Evolutionary conservation across 192 early-diverging fungal genomes (phyloP), one percentile per base, ranked within the genome.

Genomic region (Backusella sp.): DNA sequence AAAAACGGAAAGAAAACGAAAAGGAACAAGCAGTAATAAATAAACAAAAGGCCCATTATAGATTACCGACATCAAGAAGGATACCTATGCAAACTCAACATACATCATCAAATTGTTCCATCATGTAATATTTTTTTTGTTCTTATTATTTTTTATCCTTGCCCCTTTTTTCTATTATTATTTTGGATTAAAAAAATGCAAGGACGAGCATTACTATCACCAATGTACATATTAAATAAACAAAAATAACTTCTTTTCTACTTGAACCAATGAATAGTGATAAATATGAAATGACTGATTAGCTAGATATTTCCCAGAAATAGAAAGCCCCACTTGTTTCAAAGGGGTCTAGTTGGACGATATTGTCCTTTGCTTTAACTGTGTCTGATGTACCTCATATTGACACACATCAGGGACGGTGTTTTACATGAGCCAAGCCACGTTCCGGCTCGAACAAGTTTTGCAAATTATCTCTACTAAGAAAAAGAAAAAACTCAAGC

Each of bases 1-100:
- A 90, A 76, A 93, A 91, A 70, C 86, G 89, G 52, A 81, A 83
- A 52, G 93, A 92, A 1, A 90, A 85, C 14, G 86, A 87, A 67
- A 81, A 79, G 21, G 91, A 94, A 71, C 86, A 89, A 14, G 89
- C 89, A 1, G 4, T 15, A 36, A 56, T 52, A n/a, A n/a, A 72
- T 69, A 69, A 69, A 37, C 36, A 69, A 41, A 41, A 12, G 8
- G 8, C 0, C 26, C 21, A 14, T 62, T 62, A 28, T 62, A 26
- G 56, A 62, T 23, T 4, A 62, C 8, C 26, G 4, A 11, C 23
- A 62, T 62, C 56, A 28, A 62, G 56, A 62, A 62, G 56, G 11
- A 62, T 62, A 62, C 2, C 56, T 62, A 23, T 28, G 9, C 23
- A 28, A 62, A 14, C 8, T 28, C 56, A 62, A 62, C 56, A 62